phyloP scores from a whole-genome alignment of 2,329 filamentous ascomycete species.

The Ceratocystis papillata region DNA sequence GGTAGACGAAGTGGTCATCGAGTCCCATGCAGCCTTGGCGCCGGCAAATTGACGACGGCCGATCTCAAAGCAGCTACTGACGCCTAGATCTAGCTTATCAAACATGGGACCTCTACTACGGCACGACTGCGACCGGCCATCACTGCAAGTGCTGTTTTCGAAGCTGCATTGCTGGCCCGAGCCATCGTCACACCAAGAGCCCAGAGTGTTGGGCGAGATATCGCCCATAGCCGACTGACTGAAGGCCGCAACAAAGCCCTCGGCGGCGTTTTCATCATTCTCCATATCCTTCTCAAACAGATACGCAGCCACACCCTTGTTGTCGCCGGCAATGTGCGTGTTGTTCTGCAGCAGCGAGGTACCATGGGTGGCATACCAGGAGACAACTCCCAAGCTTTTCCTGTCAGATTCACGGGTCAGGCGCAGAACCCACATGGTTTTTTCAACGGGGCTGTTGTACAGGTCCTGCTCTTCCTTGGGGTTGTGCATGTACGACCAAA shows the following conservation, averaged over 20 bases:
- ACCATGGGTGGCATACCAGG: conserved; percentile 87
- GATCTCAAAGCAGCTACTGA: conserved; percentile 66
- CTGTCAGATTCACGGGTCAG: conserved; percentile 64
- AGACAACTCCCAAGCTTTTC: conserved; percentile 69
- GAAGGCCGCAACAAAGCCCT: conserved; percentile 75
- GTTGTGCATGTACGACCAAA: conserved; percentile 80
- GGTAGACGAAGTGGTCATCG: conserved; percentile 38
- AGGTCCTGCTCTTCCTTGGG: conserved; percentile 60
- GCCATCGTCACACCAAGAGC: conserved; percentile 78
- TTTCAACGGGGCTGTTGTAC: conserved; percentile 50
- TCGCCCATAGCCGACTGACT: conserved; percentile 87
- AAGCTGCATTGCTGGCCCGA: conserved; percentile 57
- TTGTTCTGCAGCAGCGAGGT: conserved; percentile 89
- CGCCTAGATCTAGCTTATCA: conserved; percentile 55
- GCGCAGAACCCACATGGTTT: conserved; percentile 60
- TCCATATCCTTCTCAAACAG: conserved; percentile 64
- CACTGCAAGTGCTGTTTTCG: conserved; percentile 66
- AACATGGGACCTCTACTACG: conserved; percentile 61
- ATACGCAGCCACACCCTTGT: conserved; percentile 85
- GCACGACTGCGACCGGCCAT: conserved; percentile 55
- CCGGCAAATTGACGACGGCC: conserved; percentile 55
- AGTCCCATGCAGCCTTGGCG: conserved; percentile 39
- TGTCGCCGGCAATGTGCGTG: conserved; percentile 83
- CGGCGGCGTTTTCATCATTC: conserved; percentile 42
- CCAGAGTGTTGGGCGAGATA: conserved; percentile 72